phyloP scores from a whole-genome alignment of 495 filamentous ascomycete species.

The Podospora pseudopauciseta region DNA sequence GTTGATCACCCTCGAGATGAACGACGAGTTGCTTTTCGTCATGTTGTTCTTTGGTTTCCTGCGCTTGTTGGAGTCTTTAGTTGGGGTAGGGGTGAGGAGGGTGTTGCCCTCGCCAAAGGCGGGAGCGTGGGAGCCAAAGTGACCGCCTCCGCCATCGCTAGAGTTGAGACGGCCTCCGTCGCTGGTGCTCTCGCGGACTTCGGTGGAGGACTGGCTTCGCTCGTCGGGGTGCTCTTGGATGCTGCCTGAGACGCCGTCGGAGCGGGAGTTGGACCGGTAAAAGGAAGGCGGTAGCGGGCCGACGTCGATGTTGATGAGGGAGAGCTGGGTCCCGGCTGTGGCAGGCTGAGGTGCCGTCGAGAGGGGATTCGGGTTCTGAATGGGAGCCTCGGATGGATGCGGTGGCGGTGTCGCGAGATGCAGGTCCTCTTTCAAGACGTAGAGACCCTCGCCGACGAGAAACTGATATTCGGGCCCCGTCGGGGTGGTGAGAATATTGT shows the following conservation, averaged over 20 bases:
- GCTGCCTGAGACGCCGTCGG: conserved; percentile 45
- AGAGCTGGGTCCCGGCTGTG: conserved; percentile 81
- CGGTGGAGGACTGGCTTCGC: conserved; percentile 54
- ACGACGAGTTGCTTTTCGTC: conserved; percentile 95
- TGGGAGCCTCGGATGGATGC: conserved; percentile 86
- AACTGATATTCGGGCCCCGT: conserved; percentile 75
- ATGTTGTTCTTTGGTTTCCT: conserved; percentile 97
- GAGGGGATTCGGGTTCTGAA: conserved; percentile 82
- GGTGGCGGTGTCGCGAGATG: conserved; percentile 92
- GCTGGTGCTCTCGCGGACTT: conserved; percentile 48
- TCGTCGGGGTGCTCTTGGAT: conserved; percentile 60
- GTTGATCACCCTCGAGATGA: conserved; percentile 90
- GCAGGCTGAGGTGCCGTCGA: conserved; percentile 76
- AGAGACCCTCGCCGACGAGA: conserved; percentile 92
- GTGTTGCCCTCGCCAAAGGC: conserved; percentile 87
- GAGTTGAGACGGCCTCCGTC: conserved; percentile 39
- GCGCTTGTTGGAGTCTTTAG: conserved; percentile 75
- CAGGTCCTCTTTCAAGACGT: conserved; percentile 81
- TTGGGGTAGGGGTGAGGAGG: conserved; percentile 53
- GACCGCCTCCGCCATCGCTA: conserved; percentile 32
- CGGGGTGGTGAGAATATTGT: conserved; percentile 78
- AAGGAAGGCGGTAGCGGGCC: conserved; percentile 57
- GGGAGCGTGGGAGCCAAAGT: conserved; percentile 48
- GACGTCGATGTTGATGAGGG: conserved; percentile 64
- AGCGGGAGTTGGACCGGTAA: conserved; percentile 40